phyloP scores from a whole-genome alignment of 2,329 filamentous ascomycete genomes.

The Pyrenochaeta sp. region DNA sequence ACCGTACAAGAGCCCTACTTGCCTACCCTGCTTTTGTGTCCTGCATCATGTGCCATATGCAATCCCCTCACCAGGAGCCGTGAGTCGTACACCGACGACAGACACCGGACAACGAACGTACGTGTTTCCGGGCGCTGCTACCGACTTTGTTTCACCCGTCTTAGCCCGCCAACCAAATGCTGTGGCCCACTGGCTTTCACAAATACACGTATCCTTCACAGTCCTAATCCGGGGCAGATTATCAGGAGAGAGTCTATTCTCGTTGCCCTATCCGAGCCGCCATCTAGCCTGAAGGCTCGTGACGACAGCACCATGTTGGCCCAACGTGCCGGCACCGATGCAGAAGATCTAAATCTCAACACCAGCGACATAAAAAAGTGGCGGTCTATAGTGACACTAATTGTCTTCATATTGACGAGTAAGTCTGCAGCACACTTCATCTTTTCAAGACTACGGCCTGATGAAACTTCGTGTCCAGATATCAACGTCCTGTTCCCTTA shows the following conservation, averaged over 20 bases:
- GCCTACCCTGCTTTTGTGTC: constrained; percentile 3
- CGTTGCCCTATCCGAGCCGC: background rate
- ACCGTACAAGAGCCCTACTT: constrained; percentile 22
- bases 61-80: background rate
- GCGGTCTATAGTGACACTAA: constrained; percentile 74
- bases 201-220: background rate
- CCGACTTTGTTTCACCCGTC: background rate
- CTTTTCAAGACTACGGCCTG: background rate
- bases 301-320: constrained; percentile 8
- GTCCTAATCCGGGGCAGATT: background rate
- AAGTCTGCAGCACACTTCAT: constrained; percentile 45
- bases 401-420: constrained; percentile 76
- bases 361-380: constrained; percentile 68
- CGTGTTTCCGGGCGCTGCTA: background rate
- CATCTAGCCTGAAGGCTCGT: background rate
- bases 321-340: constrained; percentile 6
- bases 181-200: background rate
- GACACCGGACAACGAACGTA: background rate
- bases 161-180: background rate
- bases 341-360: constrained; percentile 46
- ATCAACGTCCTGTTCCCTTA: constrained; percentile 75
- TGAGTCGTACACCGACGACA: background rate
- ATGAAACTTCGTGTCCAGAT: constrained; percentile 57
- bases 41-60: background rate
- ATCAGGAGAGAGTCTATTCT: background rate